Evolutionary conservation across 225 moss, liverwort and hornwort species (phyloP), one percentile per base, ranked within the genome.

Genomic region (Marchantia paleacea): DNA sequence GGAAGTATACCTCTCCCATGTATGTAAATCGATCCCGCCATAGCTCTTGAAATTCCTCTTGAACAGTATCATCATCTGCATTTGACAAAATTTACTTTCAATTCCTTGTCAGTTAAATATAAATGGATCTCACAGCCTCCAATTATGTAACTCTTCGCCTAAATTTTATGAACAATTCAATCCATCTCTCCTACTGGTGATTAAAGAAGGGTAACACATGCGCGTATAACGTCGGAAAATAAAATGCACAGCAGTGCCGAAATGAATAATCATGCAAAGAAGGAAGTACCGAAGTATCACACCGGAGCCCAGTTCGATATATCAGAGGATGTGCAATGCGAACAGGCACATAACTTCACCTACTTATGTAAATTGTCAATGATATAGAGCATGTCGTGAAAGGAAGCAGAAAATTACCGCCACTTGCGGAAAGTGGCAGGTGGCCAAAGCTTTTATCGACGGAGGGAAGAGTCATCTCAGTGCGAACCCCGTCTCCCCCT

Each of bases 401-500:
- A 12, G 66, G 28, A 18, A 15, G 15, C 29, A 51, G 65, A 10
- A 50, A 28, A 62, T 39, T 74, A 76, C 55, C 67, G 57, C 58
- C 55, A 47, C 8, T 71, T 60, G 81, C 29, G 52, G 79, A 11
- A 14, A 76, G 52, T 1, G 76, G 50, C 13, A 88, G 25, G 10
- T 62, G 52, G 16, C 79, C 85, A 83, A 94, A 96, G 82, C 90
- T 96, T 54, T 75, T 79, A 73, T 94, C 94, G 71, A 96, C 91
- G 24, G 96, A 96, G 57, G 96, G 94, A 70, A 96, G 72, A 80
- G 86, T 93, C 47, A 83, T 83, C 82, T 94, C 92, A 77, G 92
- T 88, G 73, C 97, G 93, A 74, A 99, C 92, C 69, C 97, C 97
- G 79, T 95, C 97, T 78, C 97, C 97, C 73, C 95, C 97, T 14